Evolutionary conservation across 495 filamentous ascomycete species (phyloP).

Genomic region (Aspergillus bridgeri): DNA sequence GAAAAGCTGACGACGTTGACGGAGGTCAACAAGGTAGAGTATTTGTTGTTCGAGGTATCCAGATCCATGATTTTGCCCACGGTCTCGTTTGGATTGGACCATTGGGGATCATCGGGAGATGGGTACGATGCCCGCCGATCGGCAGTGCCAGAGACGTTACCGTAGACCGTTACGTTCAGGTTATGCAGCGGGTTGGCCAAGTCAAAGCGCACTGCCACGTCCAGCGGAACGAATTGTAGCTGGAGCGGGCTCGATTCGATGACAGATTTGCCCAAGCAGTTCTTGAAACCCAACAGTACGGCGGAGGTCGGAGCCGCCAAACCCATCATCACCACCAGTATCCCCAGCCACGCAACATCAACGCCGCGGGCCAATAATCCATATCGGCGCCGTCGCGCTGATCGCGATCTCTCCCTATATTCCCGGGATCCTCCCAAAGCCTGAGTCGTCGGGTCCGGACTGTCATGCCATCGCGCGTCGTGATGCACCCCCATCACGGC

Average conservation of each 20-base stretch:
- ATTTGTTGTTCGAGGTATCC: slow-evolving; percentile 49
- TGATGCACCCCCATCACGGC: slow-evolving; percentile 29
- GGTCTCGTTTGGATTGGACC: slow-evolving; percentile 53
- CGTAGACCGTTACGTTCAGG: slow-evolving; percentile 79
- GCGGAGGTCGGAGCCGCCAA: slow-evolving; percentile 38
- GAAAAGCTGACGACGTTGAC: slow-evolving; percentile 72
- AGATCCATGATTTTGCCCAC: slow-evolving; percentile 74
- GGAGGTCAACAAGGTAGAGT: slow-evolving; percentile 65
- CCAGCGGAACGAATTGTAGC: slow-evolving; percentile 79
- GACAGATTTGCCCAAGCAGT: slow-evolving; percentile 69
- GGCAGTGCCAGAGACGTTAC: slow-evolving; percentile 74
- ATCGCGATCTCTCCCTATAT: slow-evolving; percentile 26
- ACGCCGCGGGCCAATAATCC: slow-evolving; percentile 13
- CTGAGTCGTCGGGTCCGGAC: slow-evolving; percentile 2
- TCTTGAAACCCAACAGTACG: slow-evolving; percentile 70
- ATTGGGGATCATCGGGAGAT: slow-evolving; percentile 42
- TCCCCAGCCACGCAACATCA: slow-evolving; percentile 16
- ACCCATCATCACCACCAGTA: slow-evolving; percentile 23
- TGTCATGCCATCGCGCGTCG: slow-evolving; percentile 25
- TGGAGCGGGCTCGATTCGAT: slow-evolving; percentile 47
- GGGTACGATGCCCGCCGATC: slow-evolving; percentile 47
- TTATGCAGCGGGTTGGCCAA: slow-evolving; percentile 56
- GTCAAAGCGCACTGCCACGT: slow-evolving; percentile 71
- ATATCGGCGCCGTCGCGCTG: slow-evolving; percentile 16
- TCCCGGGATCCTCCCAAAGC: slow-evolving; percentile 12